Conservation (phyloP, 2,329 filamentous ascomycete species). For the Arthrocladium fulminans region DNA sequence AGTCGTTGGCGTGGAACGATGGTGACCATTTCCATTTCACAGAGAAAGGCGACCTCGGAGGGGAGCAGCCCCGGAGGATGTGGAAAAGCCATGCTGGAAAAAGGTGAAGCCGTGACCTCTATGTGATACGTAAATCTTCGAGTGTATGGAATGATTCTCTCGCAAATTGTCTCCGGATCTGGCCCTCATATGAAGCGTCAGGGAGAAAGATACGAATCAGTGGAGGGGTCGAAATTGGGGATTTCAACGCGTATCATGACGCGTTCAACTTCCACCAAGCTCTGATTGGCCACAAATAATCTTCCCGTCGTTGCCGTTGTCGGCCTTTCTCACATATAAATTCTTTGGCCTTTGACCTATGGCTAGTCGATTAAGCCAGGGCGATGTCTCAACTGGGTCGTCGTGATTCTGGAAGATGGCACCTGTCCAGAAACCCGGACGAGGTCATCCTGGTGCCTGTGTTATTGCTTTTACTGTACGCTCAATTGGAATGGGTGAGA, state of each 20-base stretch:
- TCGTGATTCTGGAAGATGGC: not conserved
- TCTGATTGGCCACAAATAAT: not conserved
- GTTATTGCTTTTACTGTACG: slow-evolving; percentile 14
- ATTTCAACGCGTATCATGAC: not conserved
- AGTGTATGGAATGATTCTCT: too few relatives aligned
- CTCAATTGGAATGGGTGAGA: slow-evolving; percentile 31
- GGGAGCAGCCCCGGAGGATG: slow-evolving; percentile 63
- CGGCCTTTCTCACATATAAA: not conserved
- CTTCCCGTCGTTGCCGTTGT: not conserved
- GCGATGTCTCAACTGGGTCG: not conserved
- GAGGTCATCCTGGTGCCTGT: slow-evolving; percentile 15
- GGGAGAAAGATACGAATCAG: not conserved
- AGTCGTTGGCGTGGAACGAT: slow-evolving; percentile 85
- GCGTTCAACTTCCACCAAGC: not conserved
- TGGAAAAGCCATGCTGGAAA: slow-evolving; percentile 48
- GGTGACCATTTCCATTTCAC: slow-evolving; percentile 95
- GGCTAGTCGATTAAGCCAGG: slow-evolving; percentile 22
- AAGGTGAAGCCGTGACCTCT: not conserved
- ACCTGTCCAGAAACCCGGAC: not conserved
- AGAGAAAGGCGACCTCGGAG: slow-evolving; percentile 83
- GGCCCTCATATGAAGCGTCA: not conserved
- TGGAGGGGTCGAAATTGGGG: not conserved
- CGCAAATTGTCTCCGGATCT: too few relatives aligned
- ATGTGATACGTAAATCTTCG: not conserved
- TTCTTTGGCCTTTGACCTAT: slow-evolving; percentile 26